phyloP scores from a whole-genome alignment of 257 asterid species.

The Mitragyna speciosa region DNA sequence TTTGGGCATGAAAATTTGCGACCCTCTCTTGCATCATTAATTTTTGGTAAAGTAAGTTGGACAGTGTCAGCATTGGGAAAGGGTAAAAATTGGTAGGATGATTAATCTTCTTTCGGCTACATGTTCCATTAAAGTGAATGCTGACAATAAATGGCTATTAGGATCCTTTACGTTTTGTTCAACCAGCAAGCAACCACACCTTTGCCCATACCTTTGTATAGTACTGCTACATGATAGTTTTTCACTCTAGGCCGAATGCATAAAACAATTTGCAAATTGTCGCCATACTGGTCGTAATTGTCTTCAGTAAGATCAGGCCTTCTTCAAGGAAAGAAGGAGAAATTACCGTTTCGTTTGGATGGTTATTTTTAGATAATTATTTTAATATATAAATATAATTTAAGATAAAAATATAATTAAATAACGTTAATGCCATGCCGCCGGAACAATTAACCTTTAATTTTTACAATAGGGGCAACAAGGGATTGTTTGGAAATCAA shows the following conservation, averaged over 20 bases:
- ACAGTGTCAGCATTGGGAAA: constrained; percentile 53
- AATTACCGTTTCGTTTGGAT: too few relatives aligned
- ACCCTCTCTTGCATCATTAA: constrained; percentile 3
- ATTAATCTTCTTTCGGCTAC: constrained; percentile 51
- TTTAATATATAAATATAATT: too few relatives aligned
- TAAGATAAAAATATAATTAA: too few relatives aligned
- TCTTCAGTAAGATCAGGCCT: too few relatives aligned
- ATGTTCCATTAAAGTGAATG: constrained; percentile 39
- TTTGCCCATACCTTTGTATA: background rate
- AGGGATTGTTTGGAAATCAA: background rate
- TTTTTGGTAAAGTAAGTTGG: constrained; percentile 19
- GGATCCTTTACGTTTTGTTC: constrained; percentile 5
- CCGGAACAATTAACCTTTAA: too few relatives aligned
- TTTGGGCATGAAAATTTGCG: constrained; percentile 31
- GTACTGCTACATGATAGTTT: too few relatives aligned
- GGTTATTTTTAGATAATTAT: too few relatives aligned
- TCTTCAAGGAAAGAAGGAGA: too few relatives aligned
- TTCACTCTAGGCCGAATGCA: background rate
- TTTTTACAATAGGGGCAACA: background rate
- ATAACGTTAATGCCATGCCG: too few relatives aligned
- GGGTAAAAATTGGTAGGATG: constrained; percentile 19
- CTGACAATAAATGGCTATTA: constrained; percentile 26
- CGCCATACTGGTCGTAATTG: too few relatives aligned
- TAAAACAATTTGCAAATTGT: too few relatives aligned
- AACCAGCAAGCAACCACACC: background rate